Base-by-base conservation (phyloP, 1,139 yeast genomes). In the Blastobotrys ciferrii region DNA sequence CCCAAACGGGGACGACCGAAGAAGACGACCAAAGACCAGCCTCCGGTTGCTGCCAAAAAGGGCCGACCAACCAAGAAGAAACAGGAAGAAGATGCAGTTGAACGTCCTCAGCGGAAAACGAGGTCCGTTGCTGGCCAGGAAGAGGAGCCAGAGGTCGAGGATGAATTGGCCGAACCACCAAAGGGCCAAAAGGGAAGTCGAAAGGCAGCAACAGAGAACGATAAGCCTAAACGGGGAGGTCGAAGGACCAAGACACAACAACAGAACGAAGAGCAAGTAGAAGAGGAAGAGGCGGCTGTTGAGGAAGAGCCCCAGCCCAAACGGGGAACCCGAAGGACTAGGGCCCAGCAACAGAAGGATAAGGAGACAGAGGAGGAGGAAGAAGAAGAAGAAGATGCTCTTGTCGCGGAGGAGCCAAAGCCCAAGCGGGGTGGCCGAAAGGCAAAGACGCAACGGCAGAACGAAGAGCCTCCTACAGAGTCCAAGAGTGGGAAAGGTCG, bases 141-240 rank as follows among this genome's bases (percentile, higher is more conserved):
- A 32, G 13, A n/a, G 35, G 35, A 32, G 13, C 5, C 35, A n/a
- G n/a, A 32, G 35, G 35, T 32, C 14, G 35, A 32, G 35, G 35
- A 32, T 30, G 49, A 32, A n/a, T n/a, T n/a, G n/a, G n/a, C n/a
- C n/a, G 15, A 38, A 35, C 13, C 13, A 32, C n/a, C 17, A 32
- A 6, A n/a, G 6, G n/a, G 39, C 15, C 20, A 15, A 35, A 35
- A 15, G 15, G 20, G 9, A 15, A 15, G 39, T 13, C 6, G 39
- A 5, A 6, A 35, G 15, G 18, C 39, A 18, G 25, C n/a, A 7
- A n/a, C 9, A 35, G 15, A 35, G 18, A n/a, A n/a, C n/a, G n/a
- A n/a, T n/a, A n/a, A n/a, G n/a, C n/a, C n/a, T n/a, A n/a, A n/a
- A n/a, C n/a, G n/a, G n/a, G n/a, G n/a, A n/a, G n/a, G n/a, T n/a